These are phyloP conservation scores for Auxenochlorella protothecoides DNA, from an alignment of 139 green algal genomes.

Conservation along the genomic window DNA sequence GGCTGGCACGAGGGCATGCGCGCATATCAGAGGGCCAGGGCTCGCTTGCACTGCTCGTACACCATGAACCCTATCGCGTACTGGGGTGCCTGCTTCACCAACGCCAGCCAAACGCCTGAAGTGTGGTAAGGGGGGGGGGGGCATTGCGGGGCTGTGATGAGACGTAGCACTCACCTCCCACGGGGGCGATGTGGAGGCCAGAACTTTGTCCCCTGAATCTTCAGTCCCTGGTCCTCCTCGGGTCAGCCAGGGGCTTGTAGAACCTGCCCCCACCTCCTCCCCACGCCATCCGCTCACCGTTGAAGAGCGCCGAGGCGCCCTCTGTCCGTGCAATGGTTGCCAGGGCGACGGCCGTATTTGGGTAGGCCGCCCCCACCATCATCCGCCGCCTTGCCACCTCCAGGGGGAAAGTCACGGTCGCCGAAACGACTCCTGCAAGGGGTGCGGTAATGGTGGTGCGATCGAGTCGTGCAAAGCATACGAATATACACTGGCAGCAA, in stretches of 20 bases:
- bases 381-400: constrained; percentile 32
- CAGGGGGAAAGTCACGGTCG: constrained; percentile 26
- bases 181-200: too few relatives aligned
- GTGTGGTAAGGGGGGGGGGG: too few relatives aligned
- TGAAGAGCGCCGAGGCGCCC: constrained; percentile 22
- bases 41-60: constrained; percentile 11
- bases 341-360: constrained; percentile 3
- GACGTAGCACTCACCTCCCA: too few relatives aligned
- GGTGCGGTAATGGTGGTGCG: not conserved
- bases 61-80: constrained; percentile 24
- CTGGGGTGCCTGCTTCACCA: constrained; percentile 31
- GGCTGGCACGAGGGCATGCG: too few relatives aligned
- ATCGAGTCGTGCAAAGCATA: too few relatives aligned
- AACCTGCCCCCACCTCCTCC: too few relatives aligned
- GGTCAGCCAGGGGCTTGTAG: too few relatives aligned
- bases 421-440: constrained; percentile 13
- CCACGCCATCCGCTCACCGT: not conserved
- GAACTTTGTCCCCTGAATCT: too few relatives aligned
- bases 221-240: too few relatives aligned
- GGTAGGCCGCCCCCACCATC: constrained; percentile 25
- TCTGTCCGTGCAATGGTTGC: constrained; percentile 13
- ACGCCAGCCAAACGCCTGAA: constrained; percentile 12
- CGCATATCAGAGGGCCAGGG: not conserved
- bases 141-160: too few relatives aligned
- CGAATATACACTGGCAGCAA: too few relatives aligned